phyloP scores from a whole-genome alignment of 495 filamentous ascomycete genomes.

The Penicillium desertorum region DNA sequence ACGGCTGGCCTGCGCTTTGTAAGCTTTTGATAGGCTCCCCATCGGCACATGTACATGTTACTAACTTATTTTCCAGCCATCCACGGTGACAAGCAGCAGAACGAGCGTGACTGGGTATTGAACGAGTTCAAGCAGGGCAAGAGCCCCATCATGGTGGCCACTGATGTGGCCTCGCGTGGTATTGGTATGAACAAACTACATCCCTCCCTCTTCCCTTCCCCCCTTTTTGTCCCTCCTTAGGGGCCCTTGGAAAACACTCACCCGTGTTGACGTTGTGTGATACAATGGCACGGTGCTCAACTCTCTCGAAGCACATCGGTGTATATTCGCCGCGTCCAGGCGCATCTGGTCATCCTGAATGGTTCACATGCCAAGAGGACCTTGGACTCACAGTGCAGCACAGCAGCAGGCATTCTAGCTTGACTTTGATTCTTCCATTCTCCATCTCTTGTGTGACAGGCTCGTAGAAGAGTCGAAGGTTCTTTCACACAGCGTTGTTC shows the following conservation, averaged over 20 bases:
- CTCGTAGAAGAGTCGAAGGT: slow-evolving; percentile 71
- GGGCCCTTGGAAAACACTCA: slow-evolving; percentile 38
- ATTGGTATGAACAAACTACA: slow-evolving; percentile 93
- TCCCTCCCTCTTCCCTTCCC: slow-evolving; percentile 43
- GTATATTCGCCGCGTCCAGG: slow-evolving; percentile 76
- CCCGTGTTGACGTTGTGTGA: slow-evolving; percentile 62
- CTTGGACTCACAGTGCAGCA: slow-evolving; percentile 84
- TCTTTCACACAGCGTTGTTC: slow-evolving; percentile 49
- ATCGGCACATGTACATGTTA: neutral
- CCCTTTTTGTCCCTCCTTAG: slow-evolving; percentile 32
- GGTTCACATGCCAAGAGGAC: slow-evolving; percentile 73
- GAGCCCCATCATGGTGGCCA: slow-evolving; percentile 88
- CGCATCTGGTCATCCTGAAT: slow-evolving; percentile 65
- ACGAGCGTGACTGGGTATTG: slow-evolving; percentile 98
- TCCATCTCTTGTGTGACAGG: slow-evolving; percentile 67
- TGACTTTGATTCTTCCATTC: slow-evolving; percentile 49
- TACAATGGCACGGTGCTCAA: slow-evolving; percentile 78
- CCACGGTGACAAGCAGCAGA: slow-evolving; percentile 99
- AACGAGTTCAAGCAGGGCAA: slow-evolving; percentile 98
- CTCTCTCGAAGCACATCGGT: slow-evolving; percentile 78
- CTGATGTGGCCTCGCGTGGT: slow-evolving; percentile 93
- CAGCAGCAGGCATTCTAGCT: slow-evolving; percentile 59
- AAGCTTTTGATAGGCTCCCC: slow-evolving; percentile 42
- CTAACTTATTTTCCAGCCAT: slow-evolving; percentile 69
- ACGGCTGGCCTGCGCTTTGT: slow-evolving; percentile 98